phyloP scores from a whole-genome alignment of 441 rosid species.

The Brassica balearica region DNA sequence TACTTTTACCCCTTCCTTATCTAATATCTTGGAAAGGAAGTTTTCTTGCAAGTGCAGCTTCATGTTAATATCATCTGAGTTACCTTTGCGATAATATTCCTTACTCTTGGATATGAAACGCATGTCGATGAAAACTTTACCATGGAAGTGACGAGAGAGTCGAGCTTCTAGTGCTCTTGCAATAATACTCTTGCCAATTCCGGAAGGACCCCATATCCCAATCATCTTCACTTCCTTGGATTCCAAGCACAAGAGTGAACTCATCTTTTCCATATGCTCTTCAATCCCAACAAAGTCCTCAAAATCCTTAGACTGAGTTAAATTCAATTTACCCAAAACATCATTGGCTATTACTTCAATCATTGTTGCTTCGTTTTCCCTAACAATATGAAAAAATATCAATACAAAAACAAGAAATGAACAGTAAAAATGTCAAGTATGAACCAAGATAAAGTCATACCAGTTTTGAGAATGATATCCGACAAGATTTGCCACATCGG shows the following conservation, averaged over 20 bases:
- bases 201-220: slow-evolving; percentile 31
- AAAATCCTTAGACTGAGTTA: slow-evolving; percentile 5
- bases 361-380: slow-evolving; percentile 11
- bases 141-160: slow-evolving; percentile 14
- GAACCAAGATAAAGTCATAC: not conserved
- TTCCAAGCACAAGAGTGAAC: not conserved
- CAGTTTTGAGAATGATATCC: slow-evolving; percentile 17
- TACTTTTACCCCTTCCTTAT: not conserved
- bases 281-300: slow-evolving; percentile 13
- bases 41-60: slow-evolving; percentile 24
- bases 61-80: not conserved
- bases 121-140: slow-evolving; percentile 9
- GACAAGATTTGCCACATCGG: slow-evolving; percentile 20
- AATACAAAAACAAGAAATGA: not conserved
- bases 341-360: slow-evolving; percentile 3
- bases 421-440: not conserved
- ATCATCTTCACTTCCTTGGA: slow-evolving; percentile 17
- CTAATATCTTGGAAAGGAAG: slow-evolving; percentile 14
- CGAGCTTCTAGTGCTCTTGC: slow-evolving; percentile 21
- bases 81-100: not conserved
- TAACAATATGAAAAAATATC: not conserved
- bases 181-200: slow-evolving; percentile 26
- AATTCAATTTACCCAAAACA: slow-evolving; percentile 5
- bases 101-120: slow-evolving; percentile 15
- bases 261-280: slow-evolving; percentile 12